Evolutionary conservation across 257 asterid genomes (phyloP).

Genomic region (Thymus quinquecostatus): DNA sequence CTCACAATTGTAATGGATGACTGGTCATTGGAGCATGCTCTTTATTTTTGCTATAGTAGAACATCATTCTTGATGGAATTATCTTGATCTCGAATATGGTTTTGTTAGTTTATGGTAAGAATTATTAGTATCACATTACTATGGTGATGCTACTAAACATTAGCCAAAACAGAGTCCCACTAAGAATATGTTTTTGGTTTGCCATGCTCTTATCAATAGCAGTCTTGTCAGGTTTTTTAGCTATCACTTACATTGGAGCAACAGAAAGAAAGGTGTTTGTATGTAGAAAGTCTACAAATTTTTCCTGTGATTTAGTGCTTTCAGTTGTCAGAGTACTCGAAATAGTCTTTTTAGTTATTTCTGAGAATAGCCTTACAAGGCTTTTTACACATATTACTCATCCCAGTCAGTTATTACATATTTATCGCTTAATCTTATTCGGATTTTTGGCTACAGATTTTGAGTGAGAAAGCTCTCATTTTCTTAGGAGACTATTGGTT

Average conservation of each 20-base stretch:
- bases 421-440: slow-evolving; percentile 6
- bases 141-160: slow-evolving; percentile 15
- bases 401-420: slow-evolving; percentile 9
- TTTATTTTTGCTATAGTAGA: neutral
- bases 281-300: neutral
- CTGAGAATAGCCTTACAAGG: slow-evolving; percentile 12
- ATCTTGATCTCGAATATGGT: neutral
- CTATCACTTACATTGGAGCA: slow-evolving; percentile 2
- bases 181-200: slow-evolving; percentile 9
- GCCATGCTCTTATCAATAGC: neutral
- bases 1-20: slow-evolving; percentile 8
- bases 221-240: slow-evolving; percentile 18
- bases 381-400: slow-evolving; percentile 6
- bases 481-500: neutral
- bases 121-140: slow-evolving; percentile 5
- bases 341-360: neutral
- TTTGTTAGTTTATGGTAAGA: neutral
- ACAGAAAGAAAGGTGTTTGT: slow-evolving; percentile 3
- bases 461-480: neutral
- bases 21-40: neutral
- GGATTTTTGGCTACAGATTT: slow-evolving; percentile 2
- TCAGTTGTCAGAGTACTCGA: neutral
- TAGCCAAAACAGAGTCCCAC: neutral
- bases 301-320: slow-evolving; percentile 10
- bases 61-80: slow-evolving; percentile 23